Conservation (phyloP, 345 rosid species). For the Corchorus capsularis region DNA sequence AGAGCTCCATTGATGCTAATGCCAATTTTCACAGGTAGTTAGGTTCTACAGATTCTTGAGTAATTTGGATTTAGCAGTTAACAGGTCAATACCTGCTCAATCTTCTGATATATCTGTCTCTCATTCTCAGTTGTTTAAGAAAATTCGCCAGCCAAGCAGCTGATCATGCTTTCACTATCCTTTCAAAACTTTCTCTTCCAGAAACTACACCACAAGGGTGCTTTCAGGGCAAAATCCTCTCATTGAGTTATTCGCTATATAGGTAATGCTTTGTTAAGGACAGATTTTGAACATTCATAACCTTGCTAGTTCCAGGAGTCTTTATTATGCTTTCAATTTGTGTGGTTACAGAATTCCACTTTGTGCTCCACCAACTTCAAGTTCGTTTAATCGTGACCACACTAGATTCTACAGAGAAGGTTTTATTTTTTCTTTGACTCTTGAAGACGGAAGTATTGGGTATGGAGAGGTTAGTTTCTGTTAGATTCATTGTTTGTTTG, state of each 20-base stretch:
- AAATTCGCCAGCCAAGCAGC: conserved; percentile 66
- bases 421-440: conserved; percentile 68
- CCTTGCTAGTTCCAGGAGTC: background rate
- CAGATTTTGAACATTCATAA: background rate
- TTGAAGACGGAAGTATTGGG: conserved; percentile 84
- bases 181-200: conserved; percentile 43
- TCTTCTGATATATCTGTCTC: conserved; percentile 38
- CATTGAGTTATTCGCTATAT: conserved; percentile 65
- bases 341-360: conserved; percentile 60
- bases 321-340: conserved; percentile 25
- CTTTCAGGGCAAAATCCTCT: conserved; percentile 45
- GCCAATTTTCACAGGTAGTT: conserved; percentile 74
- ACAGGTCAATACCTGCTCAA: conserved; percentile 12
- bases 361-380: conserved; percentile 68
- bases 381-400: conserved; percentile 30
- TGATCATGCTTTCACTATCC: conserved; percentile 43
- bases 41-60: conserved; percentile 22
- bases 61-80: conserved; percentile 8
- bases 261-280: conserved; percentile 45
- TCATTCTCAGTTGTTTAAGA: conserved; percentile 55
- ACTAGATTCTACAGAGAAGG: conserved; percentile 66
- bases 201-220: conserved; percentile 35
- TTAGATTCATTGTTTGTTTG: background rate
- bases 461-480: conserved; percentile 76
- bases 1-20: conserved; percentile 72